Evolutionary conservation across 2,329 filamentous ascomycete species (phyloP), one percentile per base, ranked within the genome.

Genomic region (Setomelanomma holmii): DNA sequence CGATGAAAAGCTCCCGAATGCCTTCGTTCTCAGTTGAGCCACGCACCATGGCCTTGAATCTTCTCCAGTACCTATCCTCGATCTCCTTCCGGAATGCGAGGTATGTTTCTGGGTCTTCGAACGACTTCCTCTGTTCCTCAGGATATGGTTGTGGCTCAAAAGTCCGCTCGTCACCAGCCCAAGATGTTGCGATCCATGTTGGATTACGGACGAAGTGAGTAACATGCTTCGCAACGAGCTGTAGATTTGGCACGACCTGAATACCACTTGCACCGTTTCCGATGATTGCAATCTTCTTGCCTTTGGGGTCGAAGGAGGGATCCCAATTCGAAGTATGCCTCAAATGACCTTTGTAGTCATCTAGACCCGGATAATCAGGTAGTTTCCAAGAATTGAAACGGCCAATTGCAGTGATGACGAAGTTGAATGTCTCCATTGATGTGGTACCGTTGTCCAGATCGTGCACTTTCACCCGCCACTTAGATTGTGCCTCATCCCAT

Each of bases 181-280:
- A 85, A 0, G 77, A 81, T 55, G 84, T 86, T 42, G 74, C 62
- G 76, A 80, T 39, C 80, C 78, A 87, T 65, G 63, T 89, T 83
- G 10, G 86, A 82, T 19, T 71, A 84, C 86, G 74, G 83, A 87
- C 56, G 85, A 84, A 48, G 68, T 79, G 33, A 85, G 49, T 71
- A 24, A 73, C 30, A 71, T 79, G 5, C 79, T 45, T 78, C 78
- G 71, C 59, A 84, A 85, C 58, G 0, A 79, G 79, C 4, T 80
- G 84, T 73, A 82, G 80, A 35, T 83, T 84, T 49, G 89, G 86
- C 1, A 82, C 79, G 44, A 87, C 80, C 59, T 89, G 86, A 1
- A 88, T 82, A 0, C 86, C 86, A 0, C 83, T 84, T 0, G 86
- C 83, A 5, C 86, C 86, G 0, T 85, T 88, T 11, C 86, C 86